phyloP scores from a whole-genome alignment of 306 rosid genomes.

The Gleditsia sinensis region DNA sequence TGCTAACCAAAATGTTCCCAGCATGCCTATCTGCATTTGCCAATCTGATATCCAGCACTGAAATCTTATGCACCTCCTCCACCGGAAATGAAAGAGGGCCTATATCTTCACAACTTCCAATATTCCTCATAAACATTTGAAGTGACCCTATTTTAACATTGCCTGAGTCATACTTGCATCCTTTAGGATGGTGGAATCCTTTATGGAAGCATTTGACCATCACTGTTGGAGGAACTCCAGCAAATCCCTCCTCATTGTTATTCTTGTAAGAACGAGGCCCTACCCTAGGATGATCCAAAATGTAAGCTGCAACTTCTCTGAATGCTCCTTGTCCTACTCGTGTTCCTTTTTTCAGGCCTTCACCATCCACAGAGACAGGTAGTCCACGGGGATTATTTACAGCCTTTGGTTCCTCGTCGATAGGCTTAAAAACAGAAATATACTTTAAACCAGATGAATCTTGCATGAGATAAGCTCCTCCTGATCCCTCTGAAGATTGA shows the following conservation, averaged over 20 bases:
- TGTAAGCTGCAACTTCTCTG: conserved; percentile 73
- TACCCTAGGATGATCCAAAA: conserved; percentile 65
- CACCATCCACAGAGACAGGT: conserved; percentile 56
- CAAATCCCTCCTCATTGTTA: conserved; percentile 45
- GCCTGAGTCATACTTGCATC: conserved; percentile 37
- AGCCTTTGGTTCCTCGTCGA: conserved; percentile 82
- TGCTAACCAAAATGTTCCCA: conserved; percentile 61
- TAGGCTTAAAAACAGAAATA: conserved; percentile 76
- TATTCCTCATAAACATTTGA: conserved; percentile 58
- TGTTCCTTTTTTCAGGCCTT: conserved; percentile 69
- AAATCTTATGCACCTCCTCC: conserved; percentile 67
- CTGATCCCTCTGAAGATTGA: conserved; percentile 75
- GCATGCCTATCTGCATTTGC: conserved; percentile 74
- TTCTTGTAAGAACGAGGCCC: conserved; percentile 36
- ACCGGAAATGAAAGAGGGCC: conserved; percentile 62
- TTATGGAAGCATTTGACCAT: conserved; percentile 56
- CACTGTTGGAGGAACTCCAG: conserved; percentile 67
- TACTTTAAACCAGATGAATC: conserved; percentile 59
- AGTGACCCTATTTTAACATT: conserved; percentile 59
- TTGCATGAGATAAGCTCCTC: conserved; percentile 81
- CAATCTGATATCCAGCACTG: conserved; percentile 68
- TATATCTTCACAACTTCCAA: conserved; percentile 70
- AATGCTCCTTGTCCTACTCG: conserved; percentile 63
- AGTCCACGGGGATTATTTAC: conserved; percentile 61
- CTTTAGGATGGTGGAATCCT: conserved; percentile 55